These are phyloP conservation scores for Phytopythium oedochilum DNA, from an alignment of 352 stramenopile species.

Conservation along the genomic window DNA sequence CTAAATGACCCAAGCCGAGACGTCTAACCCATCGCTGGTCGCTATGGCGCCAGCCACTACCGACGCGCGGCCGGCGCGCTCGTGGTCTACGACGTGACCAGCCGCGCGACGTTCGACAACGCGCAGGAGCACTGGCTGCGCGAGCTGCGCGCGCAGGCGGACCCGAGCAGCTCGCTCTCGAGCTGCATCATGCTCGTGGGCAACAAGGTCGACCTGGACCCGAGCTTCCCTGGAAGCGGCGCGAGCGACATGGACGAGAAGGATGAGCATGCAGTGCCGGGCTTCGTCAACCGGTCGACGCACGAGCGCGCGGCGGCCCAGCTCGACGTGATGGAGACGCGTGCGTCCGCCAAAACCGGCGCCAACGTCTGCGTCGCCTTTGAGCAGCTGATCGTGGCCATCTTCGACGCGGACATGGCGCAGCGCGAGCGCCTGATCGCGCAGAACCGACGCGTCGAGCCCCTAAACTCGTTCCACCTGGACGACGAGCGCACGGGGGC, in stretches of 20 bases:
- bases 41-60: constrained; percentile 71
- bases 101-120: constrained; percentile 56
- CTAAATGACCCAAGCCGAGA: too few relatives aligned
- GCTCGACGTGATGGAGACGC: constrained; percentile 42
- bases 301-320: constrained; percentile 38
- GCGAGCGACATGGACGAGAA: background rate
- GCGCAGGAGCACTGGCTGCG: constrained; percentile 70
- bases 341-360: constrained; percentile 66
- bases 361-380: constrained; percentile 63
- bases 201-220: constrained; percentile 73
- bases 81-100: constrained; percentile 77
- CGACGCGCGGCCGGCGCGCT: constrained; percentile 65
- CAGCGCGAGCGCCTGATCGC: constrained; percentile 24
- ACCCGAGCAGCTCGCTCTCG: constrained; percentile 53
- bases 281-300: constrained; percentile 26
- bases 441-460: constrained; percentile 12
- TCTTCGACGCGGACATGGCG: constrained; percentile 59
- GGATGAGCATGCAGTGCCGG: background rate
- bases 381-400: constrained; percentile 63
- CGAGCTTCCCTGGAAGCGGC: background rate
- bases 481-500: constrained; percentile 19
- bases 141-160: constrained; percentile 60
- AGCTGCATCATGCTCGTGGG: constrained; percentile 75
- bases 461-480: constrained; percentile 30
- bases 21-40: too few relatives aligned